Conservation (phyloP, 1,284 basidiomycete genomes). For the Ustilago vetiveriae region DNA sequence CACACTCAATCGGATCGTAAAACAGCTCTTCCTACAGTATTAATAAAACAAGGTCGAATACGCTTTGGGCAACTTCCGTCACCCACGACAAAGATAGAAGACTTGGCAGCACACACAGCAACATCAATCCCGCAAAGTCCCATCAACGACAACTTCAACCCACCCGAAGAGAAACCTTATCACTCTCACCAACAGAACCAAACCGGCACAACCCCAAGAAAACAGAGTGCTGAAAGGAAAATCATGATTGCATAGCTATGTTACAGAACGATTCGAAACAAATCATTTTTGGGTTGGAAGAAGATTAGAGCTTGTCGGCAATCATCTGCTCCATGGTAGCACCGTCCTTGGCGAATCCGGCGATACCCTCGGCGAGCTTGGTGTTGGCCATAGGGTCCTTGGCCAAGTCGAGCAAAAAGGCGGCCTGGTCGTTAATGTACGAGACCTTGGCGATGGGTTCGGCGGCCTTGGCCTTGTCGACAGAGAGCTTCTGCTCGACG, state of each 20-base stretch:
- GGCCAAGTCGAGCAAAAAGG: constrained; percentile 92
- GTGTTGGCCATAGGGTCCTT: constrained; percentile 68
- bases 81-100: too few species aligned
- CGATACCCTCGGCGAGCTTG: constrained; percentile 86
- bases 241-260: constrained; percentile 26
- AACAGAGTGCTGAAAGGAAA: too few species aligned
- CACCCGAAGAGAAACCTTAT: too few species aligned
- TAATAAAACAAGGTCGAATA: too few species aligned
- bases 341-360: constrained; percentile 88
- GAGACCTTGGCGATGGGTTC: constrained; percentile 81
- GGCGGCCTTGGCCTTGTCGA: constrained; percentile 74
- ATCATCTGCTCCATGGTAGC: constrained; percentile 85
- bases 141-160: too few species aligned
- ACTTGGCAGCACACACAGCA: too few species aligned
- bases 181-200: too few species aligned
- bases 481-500: constrained; percentile 86
- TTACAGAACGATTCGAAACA: constrained; percentile 27
- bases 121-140: too few species aligned
- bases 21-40: too few species aligned
- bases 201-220: too few species aligned
- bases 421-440: constrained; percentile 90
- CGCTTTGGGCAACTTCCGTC: too few species aligned
- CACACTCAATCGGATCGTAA: too few species aligned
- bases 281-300: neutral
- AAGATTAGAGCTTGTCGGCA: constrained; percentile 76